Conservation (phyloP, 2,329 filamentous ascomycete species). For the Pseudogymnoascus destructans region DNA sequence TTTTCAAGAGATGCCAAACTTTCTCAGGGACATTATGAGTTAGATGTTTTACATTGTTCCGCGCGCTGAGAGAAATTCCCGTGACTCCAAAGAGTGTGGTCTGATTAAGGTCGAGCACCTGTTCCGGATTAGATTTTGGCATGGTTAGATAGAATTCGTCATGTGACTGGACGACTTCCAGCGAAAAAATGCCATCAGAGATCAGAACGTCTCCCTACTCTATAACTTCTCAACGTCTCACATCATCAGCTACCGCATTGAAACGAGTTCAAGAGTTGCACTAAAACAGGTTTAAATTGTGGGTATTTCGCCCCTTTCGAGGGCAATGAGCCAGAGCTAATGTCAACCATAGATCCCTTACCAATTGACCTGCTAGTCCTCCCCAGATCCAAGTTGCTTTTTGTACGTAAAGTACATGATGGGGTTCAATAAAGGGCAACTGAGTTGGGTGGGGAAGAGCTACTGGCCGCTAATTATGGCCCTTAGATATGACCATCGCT, state of each 20-base stretch:
- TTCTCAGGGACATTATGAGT: neutral
- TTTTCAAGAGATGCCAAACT: neutral
- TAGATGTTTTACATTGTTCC: neutral
- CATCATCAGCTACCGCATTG: neutral
- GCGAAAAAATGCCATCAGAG: neutral
- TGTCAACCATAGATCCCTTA: conserved; percentile 1
- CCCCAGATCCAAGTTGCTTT: conserved; percentile 6
- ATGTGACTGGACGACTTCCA: neutral
- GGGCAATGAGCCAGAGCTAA: conserved; percentile 1
- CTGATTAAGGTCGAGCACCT: neutral
- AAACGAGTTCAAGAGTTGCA: neutral
- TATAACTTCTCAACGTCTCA: neutral
- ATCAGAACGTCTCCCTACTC: neutral
- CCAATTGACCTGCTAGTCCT: conserved; percentile 4
- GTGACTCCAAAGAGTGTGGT: neutral
- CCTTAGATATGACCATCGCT: neutral
- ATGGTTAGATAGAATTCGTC: neutral
- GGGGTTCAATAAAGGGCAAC: neutral
- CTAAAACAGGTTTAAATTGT: conserved; percentile 5
- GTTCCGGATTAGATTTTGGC: neutral
- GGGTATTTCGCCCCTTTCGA: conserved; percentile 2
- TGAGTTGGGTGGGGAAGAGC: neutral
- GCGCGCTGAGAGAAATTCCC: neutral
- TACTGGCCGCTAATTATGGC: neutral
- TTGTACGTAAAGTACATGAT: no score